phyloP scores from a whole-genome alignment of 306 rosid species.

The Biancaea sappan region DNA sequence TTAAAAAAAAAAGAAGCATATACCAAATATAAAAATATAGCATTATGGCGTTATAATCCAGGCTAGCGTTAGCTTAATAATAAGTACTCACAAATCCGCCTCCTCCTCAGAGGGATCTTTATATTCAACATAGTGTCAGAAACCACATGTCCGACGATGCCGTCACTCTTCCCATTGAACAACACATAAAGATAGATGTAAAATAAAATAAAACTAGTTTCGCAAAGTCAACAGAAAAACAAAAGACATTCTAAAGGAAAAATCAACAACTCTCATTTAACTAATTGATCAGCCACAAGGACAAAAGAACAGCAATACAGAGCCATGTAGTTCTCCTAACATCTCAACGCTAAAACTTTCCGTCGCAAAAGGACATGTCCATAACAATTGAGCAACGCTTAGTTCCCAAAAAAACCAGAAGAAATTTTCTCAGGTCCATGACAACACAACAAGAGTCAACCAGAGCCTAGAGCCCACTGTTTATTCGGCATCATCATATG shows the following conservation, averaged over 20 bases:
- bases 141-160: not conserved
- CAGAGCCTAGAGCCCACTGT: conserved; percentile 50
- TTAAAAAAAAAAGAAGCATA: too few relatives aligned
- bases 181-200: not conserved
- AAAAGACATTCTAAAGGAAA: conserved; percentile 26
- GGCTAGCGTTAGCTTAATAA: too few relatives aligned
- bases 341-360: conserved; percentile 36
- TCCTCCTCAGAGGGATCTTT: not conserved
- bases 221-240: not conserved
- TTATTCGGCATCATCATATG: conserved; percentile 64
- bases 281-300: conserved; percentile 28
- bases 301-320: conserved; percentile 37
- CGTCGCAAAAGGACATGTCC: conserved; percentile 46
- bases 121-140: too few relatives aligned
- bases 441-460: conserved; percentile 45
- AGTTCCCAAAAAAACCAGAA: conserved; percentile 29
- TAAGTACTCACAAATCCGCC: not conserved
- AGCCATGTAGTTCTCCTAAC: conserved; percentile 38
- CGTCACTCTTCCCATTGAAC: not conserved
- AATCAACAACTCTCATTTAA: conserved; percentile 26
- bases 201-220: not conserved
- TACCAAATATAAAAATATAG: too few relatives aligned
- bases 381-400: conserved; percentile 49
- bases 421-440: conserved; percentile 51
- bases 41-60: too few relatives aligned